Evolutionary conservation across 768 basidiomycete genomes (phyloP).

Genomic region (Strobilomyces echinocephalus): DNA sequence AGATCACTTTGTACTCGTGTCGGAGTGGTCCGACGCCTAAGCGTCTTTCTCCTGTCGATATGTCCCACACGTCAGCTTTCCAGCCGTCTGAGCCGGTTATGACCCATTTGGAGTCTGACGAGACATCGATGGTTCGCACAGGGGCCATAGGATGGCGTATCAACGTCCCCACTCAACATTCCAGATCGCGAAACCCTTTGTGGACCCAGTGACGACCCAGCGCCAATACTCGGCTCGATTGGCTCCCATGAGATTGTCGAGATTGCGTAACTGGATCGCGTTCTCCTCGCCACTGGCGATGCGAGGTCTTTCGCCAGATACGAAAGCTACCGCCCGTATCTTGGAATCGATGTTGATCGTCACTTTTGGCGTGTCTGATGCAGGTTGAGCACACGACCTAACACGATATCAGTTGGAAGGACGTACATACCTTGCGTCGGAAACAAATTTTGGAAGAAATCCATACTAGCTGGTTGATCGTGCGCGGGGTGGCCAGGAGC

Average conservation of each 20-base stretch:
- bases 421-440: conserved; percentile 4
- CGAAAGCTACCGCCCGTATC: conserved; percentile 11
- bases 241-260: conserved; percentile 8
- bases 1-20: conserved; percentile 17
- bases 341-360: conserved; percentile 5
- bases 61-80: conserved; percentile 12
- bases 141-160: neutral
- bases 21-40: neutral
- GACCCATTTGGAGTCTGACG: no score
- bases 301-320: neutral
- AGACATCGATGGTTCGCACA: conserved; percentile 12
- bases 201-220: conserved; percentile 6
- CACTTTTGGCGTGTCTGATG: neutral
- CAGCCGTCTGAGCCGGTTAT: neutral
- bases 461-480: neutral
- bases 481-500: no score
- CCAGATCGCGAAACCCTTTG: conserved; percentile 14
- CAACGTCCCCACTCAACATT: neutral
- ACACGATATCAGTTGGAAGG: neutral
- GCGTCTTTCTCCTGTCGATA: conserved; percentile 11
- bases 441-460: neutral
- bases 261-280: conserved; percentile 5
- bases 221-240: neutral
- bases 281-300: conserved; percentile 13
- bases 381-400: neutral